Conservation (phyloP, 2,329 filamentous ascomycete genomes). For the Didymella sp. region DNA sequence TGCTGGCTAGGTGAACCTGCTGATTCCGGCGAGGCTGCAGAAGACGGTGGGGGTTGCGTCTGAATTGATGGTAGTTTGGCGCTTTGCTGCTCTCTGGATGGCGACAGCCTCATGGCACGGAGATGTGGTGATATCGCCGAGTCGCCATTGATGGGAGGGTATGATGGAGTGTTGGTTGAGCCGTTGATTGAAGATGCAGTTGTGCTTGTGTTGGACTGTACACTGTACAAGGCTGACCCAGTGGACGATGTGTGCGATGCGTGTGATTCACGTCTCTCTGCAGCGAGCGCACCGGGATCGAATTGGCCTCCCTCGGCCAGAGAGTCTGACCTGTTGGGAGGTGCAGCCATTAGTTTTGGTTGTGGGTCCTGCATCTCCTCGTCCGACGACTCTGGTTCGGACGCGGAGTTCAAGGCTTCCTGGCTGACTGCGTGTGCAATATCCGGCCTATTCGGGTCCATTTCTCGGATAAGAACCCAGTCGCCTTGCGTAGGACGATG, state of each 20-base stretch:
- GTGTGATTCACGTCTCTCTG: conserved; percentile 16
- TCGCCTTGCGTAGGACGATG: conserved; percentile 66
- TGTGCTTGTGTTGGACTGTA: conserved; percentile 13
- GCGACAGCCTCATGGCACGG: conserved; percentile 43
- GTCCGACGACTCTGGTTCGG: conserved; percentile 55
- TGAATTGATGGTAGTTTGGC: conserved; percentile 49
- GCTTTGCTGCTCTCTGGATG: conserved; percentile 33
- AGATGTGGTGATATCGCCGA: conserved; percentile 33
- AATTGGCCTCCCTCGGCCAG: conserved; percentile 6
- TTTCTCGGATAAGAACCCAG: conserved; percentile 69
- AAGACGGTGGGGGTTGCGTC: conserved; percentile 30
- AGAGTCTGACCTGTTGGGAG: conserved; percentile 9
- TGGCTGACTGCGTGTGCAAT: conserved; percentile 66
- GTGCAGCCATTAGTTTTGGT: conserved; percentile 1
- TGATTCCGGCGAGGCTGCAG: conserved; percentile 36
- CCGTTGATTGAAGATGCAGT: conserved; percentile 6
- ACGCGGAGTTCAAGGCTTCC: conserved; percentile 57
- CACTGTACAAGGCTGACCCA: conserved; percentile 15
- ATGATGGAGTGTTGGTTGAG: conserved; percentile 20
- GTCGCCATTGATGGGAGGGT: conserved; percentile 15
- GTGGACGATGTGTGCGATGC: conserved; percentile 17
- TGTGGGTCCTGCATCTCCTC: conserved; percentile 47
- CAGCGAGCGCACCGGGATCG: neutral
- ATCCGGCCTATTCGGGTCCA: conserved; percentile 70
- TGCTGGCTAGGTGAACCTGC: conserved; percentile 41